Base-by-base conservation (phyloP, 2,329 filamentous ascomycete genomes). In the Colletotrichum acutatum region DNA sequence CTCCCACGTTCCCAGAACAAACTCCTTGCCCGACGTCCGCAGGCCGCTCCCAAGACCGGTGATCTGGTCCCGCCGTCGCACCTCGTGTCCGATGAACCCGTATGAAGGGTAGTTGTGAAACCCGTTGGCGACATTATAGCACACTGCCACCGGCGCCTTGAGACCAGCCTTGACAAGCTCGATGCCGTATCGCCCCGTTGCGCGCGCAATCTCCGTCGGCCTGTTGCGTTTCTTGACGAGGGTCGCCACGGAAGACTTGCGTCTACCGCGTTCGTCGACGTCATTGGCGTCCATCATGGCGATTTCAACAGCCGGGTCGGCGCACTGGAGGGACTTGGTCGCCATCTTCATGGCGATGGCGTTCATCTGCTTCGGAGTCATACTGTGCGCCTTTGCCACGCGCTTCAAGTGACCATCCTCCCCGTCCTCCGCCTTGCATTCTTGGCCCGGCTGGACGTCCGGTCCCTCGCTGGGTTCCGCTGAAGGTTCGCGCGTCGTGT, bases 91-190 rank as follows among this genome's bases (percentile, higher is more conserved):
- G 12, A 90, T 89, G 75, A 93, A 77, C 6, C 78, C 93, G 3
- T 94, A 84, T 61, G 90, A 91, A 0, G 93, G 92, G 1, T 89
- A 91, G 76, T 95, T 94, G 78, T 93, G 93, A 75, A 94, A 94
- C 0, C 93, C 93, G 78, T 91, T 91, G 1, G 92, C 90, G 46
- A 94, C 82, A 32, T 90, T 91, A 66, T 94, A 82, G 11, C 91
- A 90, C 66, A 94, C 89, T 71, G 93, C 90, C 78, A 93, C 89
- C 0, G 93, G 93, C 0, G 91, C 88, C 74, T 90, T 90, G 61
- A 93, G 82, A 0, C 90, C 85, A 26, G 90, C 89, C 49, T 87
- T 88, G 8, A 91, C 86, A 22, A 94, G 88, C 14, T 89, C 86
- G n/a, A 86, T 84, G 12, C 90, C 84, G 2, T 90, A 89, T 70